phyloP scores from a whole-genome alignment of 106 monocot species.

The Phalaenopsis aphrodite region DNA sequence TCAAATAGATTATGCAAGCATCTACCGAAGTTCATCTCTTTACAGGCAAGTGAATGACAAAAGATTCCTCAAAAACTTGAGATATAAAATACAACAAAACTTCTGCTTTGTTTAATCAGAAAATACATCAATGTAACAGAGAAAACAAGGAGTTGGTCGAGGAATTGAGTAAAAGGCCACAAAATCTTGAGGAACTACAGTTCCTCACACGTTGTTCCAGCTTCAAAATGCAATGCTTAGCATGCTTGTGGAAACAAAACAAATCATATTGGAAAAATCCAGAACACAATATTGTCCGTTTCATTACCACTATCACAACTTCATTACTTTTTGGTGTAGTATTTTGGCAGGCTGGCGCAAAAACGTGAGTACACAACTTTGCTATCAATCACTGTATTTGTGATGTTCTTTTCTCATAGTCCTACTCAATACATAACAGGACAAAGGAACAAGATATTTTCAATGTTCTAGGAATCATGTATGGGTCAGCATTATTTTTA shows the following conservation, averaged over 20 bases:
- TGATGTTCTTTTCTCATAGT: conserved; percentile 1
- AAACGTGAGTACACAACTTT: conserved; percentile 35
- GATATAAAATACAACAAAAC: not conserved
- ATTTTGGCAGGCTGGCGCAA: conserved; percentile 49
- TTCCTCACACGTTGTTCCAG: conserved; percentile 29
- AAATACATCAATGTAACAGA: conserved; percentile 18
- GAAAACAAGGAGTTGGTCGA: conserved; percentile 37
- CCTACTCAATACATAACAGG: conserved; percentile 20
- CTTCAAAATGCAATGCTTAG: conserved; percentile 33
- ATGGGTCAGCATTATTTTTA: conserved; percentile 45
- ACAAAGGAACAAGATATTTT: conserved; percentile 53
- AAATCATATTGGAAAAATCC: conserved; percentile 69
- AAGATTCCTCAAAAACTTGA: not conserved
- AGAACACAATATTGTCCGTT: conserved; percentile 58
- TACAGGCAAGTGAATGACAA: conserved; percentile 17
- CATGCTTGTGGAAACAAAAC: conserved; percentile 63
- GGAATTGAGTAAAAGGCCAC: conserved; percentile 23
- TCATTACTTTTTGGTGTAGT: conserved; percentile 39
- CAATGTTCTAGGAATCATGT: conserved; percentile 47
- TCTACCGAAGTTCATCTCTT: conserved; percentile 30
- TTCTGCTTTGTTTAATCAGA: not conserved
- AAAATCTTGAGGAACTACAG: conserved; percentile 21
- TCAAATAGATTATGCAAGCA: conserved; percentile 37
- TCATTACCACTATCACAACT: conserved; percentile 28
- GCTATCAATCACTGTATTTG: not conserved